Percentiles rank a stretch among this genome's conserved stretches.
These are phyloP conservation scores for Eutypella sp. DNA, from an alignment of 2,329 filamentous ascomycete genomes.

Conservation along the genomic window DNA sequence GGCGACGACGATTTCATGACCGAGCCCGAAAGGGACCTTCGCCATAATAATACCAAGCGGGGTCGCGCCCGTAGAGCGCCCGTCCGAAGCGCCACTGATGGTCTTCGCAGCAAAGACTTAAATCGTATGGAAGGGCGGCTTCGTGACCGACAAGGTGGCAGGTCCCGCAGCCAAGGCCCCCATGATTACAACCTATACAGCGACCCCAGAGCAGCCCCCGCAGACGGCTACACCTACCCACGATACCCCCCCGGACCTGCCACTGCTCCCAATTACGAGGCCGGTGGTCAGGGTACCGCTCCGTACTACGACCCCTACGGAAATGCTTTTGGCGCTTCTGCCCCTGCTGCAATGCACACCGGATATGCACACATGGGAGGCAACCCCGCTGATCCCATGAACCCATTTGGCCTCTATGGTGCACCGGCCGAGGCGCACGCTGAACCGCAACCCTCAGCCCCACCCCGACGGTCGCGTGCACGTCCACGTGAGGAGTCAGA, in stretches of 20 bases:
- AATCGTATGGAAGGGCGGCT: not conserved
- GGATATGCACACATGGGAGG: not conserved
- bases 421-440: not conserved
- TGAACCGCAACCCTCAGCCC: not conserved
- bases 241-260: not conserved
- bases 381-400: not conserved
- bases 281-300: not conserved
- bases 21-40: not conserved
- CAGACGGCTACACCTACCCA: not conserved
- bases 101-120: not conserved
- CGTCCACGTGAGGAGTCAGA: conserved; percentile 1
- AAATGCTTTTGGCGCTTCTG: not conserved
- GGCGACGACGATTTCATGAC: not conserved
- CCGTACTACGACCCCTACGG: not conserved
- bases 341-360: not conserved
- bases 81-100: not conserved
- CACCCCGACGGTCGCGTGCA: not conserved
- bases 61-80: not conserved
- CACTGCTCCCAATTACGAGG: not conserved
- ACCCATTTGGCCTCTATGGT: not conserved
- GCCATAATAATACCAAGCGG: not conserved
- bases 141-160: not conserved
- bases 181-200: not conserved
- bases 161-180: not conserved
- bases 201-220: not conserved